Evolutionary conservation across 2,329 filamentous ascomycete genomes (phyloP), one percentile per base, ranked within the genome.

Genomic region (Pyrenophora teres): DNA sequence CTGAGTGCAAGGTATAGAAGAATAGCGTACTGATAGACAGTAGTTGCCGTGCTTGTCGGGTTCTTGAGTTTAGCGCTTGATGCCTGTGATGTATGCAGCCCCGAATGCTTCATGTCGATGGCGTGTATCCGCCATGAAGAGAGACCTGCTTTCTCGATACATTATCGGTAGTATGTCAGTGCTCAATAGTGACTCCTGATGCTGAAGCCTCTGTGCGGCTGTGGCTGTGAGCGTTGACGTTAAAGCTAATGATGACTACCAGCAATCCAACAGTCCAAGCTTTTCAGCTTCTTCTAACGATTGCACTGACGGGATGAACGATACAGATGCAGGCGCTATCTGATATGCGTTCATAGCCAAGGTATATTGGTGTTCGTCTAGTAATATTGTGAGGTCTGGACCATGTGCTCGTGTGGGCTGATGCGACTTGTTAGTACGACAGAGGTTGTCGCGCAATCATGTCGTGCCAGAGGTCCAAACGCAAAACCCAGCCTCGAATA

Each of bases 1-100:
- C 49, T 50, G 12, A 57, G 21, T 21, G 50, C 55, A 35, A 54
- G 42, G 15, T 56, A 47, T 31, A 50, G 13, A 16, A 60, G 35
- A 32, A 57, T 40, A 23, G 40, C 40, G 32, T 40, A 47, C 9
- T 57, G 31, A 10, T 16, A 39, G 38, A 43, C 25, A 3, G 51
- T 50, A n/a, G 38, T 31, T 12, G 33, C 36, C 2, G 40, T 35
- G 40, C 41, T 48, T 3, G 48, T 55, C 25, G 54, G 43, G 13
- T 51, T 53, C 43, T 35, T 15, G 30, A 35, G 30, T 8, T 40
- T 30, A n/a, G 21, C 27, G 23, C 23, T 32, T 13, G 38, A 19
- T 9, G 40, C 35, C 44, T 44, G 42, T 13, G 40, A 18, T 21
- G 18, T 21, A 1, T 41, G 48, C 12, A 12, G 2, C 31, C 21